Evolutionary conservation across 768 basidiomycete species (phyloP).

Genomic region (Phanerodontia chrysosporium): DNA sequence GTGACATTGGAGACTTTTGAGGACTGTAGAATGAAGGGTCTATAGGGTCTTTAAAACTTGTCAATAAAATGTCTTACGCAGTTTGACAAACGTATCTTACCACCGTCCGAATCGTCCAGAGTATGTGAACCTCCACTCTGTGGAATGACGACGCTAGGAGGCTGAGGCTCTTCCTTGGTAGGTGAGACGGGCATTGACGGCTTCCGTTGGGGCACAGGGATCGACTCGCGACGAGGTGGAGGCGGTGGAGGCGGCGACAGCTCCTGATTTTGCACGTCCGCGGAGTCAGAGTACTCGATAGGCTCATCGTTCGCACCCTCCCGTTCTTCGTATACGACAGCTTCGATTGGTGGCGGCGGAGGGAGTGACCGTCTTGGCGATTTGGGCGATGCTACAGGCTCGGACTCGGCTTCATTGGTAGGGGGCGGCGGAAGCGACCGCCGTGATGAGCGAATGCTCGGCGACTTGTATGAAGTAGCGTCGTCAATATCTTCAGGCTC

Average conservation of each 20-base stretch:
- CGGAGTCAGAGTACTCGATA: not conserved
- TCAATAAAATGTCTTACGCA: no score
- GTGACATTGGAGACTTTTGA: slow-evolving; percentile 25
- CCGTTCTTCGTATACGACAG: not conserved
- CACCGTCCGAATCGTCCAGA: slow-evolving; percentile 60
- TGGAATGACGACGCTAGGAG: not conserved
- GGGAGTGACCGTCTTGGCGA: slow-evolving; percentile 7
- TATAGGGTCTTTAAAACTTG: slow-evolving; percentile 51
- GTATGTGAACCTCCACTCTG: slow-evolving; percentile 20
- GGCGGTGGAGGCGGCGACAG: slow-evolving; percentile 16
- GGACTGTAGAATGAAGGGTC: slow-evolving; percentile 61
- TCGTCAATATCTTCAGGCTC: not conserved
- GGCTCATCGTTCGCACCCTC: not conserved
- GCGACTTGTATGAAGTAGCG: not conserved
- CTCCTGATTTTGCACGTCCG: not conserved
- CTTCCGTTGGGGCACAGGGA: not conserved
- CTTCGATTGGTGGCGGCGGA: slow-evolving; percentile 3
- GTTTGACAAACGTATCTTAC: slow-evolving; percentile 36
- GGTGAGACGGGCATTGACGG: not conserved
- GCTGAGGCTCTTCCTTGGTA: not conserved
- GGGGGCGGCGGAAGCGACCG: not conserved
- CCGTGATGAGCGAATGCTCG: not conserved
- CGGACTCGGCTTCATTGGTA: not conserved
- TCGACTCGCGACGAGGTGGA: slow-evolving; percentile 7
- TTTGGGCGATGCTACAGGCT: not conserved